Evolutionary conservation across 23 red algal genomes (phyloP), one percentile per base, ranked within the genome.

Genomic region (Cyanidium caldarium): DNA sequence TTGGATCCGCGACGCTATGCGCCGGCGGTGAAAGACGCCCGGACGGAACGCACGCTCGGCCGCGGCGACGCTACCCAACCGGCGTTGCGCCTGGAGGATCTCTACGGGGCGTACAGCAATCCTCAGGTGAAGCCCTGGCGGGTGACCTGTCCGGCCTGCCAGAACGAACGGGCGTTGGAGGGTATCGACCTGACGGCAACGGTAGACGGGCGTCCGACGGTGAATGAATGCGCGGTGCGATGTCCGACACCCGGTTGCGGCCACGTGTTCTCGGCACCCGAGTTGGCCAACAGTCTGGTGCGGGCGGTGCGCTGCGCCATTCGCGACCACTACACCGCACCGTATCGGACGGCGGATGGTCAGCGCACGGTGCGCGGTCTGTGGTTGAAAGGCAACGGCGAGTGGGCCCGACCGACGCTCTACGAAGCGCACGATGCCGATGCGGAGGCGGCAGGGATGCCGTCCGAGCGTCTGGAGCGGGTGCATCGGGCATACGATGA

Each of bases 1-100:
- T 51, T 94, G n/a, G 81, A 94, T 44, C 57, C 80, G 35, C 38
- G 71, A 44, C 77, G 70, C 21, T 78, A 67, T 68, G 77, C 80
- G n/a, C 37, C 35, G 2, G 46, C 43, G 17, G 68, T 70, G 0
- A 33, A 57, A 31, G 69, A 61, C 10, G 7, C 7, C 10, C 7
- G 7, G 23, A 21, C 51, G 7, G n/a, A 7, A 7, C 7, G 51
- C 5, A 61, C n/a, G 3, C 5, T 28, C 51, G 13, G n/a, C 7
- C 31, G 10, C n/a, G 21, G 23, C 31, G n/a, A 28, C 7, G 23
- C 19, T 28, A 5, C 7, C 19, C 51, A 5, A 28, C 51, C n/a
- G 7, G 7, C 7, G 51, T 5, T 28, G 19, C 51, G 19, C 21
- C 7, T 61, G 3, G 51, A 61, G 23, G 51, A 61, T 28, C 23